Conservation (phyloP, 2,329 filamentous ascomycete species). For the Penicillium brevicompactum region DNA sequence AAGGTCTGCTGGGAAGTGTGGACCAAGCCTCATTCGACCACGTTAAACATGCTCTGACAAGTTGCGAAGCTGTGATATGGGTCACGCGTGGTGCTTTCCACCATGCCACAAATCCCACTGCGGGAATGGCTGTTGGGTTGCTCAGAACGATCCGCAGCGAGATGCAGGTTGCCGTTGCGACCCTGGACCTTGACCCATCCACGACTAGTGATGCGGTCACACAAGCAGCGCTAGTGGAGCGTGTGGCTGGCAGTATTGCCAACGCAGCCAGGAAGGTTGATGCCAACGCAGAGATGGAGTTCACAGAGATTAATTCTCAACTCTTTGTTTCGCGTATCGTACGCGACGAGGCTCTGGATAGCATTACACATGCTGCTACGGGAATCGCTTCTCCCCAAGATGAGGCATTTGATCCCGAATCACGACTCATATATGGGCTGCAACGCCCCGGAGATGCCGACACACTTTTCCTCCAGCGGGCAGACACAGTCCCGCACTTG, state of each 20-base stretch:
- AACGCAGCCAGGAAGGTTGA: conserved; percentile 8
- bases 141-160: conserved; percentile 27
- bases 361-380: conserved; percentile 24
- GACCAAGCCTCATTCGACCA: conserved; percentile 10
- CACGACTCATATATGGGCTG: background rate
- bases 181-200: conserved; percentile 19
- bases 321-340: conserved; percentile 21
- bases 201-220: conserved; percentile 9
- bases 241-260: background rate
- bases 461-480: background rate
- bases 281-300: conserved; percentile 21
- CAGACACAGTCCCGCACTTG: background rate
- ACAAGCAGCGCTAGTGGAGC: conserved; percentile 8
- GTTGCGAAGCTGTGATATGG: conserved; percentile 23
- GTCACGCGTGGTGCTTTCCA: conserved; percentile 13
- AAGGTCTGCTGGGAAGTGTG: conserved; percentile 13
- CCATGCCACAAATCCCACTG: conserved; percentile 19
- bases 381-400: conserved; percentile 14
- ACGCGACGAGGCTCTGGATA: conserved; percentile 17
- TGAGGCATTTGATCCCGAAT: background rate
- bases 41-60: conserved; percentile 19
- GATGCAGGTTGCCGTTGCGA: conserved; percentile 22
- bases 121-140: conserved; percentile 27
- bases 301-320: conserved; percentile 17
- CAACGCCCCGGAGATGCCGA: background rate